Evolutionary conservation across 768 basidiomycete species (phyloP).

Genomic region (Boletus barrowsii): DNA sequence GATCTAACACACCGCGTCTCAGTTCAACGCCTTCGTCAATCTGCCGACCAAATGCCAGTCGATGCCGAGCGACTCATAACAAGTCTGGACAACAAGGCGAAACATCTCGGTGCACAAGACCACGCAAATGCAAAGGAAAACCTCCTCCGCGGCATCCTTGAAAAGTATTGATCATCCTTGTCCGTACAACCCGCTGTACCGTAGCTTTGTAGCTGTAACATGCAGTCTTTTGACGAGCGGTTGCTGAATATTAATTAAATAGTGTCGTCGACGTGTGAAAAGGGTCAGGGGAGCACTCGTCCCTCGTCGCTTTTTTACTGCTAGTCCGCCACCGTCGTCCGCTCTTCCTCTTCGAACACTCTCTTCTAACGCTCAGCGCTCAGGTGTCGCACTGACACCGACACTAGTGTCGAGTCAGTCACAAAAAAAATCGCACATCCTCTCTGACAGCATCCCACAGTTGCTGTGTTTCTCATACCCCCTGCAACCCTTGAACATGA

Average conservation of each 20-base stretch:
- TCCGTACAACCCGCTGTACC: background rate
- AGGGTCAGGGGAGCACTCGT: background rate
- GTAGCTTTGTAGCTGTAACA: constrained; percentile 8
- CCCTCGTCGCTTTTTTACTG: background rate
- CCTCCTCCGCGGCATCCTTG: constrained; percentile 33
- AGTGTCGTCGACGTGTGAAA: constrained; percentile 23
- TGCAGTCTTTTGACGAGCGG: background rate
- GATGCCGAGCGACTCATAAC: constrained; percentile 52
- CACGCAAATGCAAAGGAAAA: constrained; percentile 34
- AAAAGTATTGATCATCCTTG: constrained; percentile 25
- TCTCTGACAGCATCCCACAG: constrained; percentile 3
- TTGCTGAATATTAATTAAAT: too few species aligned
- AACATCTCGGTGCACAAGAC: constrained; percentile 34
- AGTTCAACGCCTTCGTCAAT: constrained; percentile 45
- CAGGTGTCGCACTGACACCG: background rate
- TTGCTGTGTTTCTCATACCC: background rate
- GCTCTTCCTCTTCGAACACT: background rate
- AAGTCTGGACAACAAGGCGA: constrained; percentile 52
- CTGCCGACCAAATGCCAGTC: constrained; percentile 44
- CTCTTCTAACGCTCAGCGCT: background rate
- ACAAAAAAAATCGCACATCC: background rate
- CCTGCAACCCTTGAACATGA: constrained; percentile 40
- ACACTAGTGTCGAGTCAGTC: constrained; percentile 7
- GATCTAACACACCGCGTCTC: constrained; percentile 8
- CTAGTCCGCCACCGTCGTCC: constrained; percentile 7